Evolutionary conservation across 2,329 filamentous ascomycete genomes (phyloP).

Genomic region (Fusarium luffae): DNA sequence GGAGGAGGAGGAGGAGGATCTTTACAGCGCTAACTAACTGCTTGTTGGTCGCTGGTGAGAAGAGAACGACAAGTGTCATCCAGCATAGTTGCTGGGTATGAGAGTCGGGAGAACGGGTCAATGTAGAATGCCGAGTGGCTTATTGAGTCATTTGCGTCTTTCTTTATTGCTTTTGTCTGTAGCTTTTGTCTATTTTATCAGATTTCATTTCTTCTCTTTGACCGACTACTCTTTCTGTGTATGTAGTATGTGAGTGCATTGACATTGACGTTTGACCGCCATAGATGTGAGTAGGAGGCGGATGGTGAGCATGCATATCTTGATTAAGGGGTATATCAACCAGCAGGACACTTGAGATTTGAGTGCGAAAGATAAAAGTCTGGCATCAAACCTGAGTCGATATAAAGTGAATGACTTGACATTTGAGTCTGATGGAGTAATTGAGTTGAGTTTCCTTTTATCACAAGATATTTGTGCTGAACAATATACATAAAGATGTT

Average conservation of each 20-base stretch:
- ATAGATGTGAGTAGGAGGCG: neutral
- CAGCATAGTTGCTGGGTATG: neutral
- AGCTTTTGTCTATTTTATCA: neutral
- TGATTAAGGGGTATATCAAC: neutral
- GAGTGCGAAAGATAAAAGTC: neutral
- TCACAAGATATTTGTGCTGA: neutral
- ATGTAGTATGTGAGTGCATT: neutral
- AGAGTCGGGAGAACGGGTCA: neutral
- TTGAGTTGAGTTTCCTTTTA: neutral
- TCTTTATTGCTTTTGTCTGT: neutral
- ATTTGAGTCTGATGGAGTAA: neutral
- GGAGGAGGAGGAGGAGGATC: neutral
- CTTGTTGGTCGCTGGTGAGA: neutral
- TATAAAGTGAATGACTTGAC: neutral
- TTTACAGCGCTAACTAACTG: neutral
- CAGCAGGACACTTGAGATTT: neutral
- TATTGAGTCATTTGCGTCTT: neutral
- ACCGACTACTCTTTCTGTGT: neutral
- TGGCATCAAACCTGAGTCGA: accelerated
- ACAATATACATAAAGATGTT: accelerated
- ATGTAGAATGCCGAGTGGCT: neutral
- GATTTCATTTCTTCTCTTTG: neutral
- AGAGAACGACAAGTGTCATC: neutral
- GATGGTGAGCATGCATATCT: neutral
- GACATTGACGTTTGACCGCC: neutral